phyloP scores from a whole-genome alignment of 148 eudicot genomes.

The Linanthus parryae region DNA sequence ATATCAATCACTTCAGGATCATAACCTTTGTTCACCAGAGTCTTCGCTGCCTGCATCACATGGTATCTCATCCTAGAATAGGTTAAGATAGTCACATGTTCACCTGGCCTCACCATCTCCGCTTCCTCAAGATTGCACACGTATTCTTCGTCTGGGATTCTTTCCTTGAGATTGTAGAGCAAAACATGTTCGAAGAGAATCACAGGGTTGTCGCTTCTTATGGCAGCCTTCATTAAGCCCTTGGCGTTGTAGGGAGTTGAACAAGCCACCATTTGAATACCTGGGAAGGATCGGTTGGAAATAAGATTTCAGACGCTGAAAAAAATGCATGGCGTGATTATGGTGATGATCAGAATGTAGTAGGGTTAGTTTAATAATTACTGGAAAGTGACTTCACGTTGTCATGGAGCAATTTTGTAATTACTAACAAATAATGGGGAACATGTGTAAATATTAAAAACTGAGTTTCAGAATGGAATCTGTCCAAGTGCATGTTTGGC shows the following conservation, averaged over 20 bases:
- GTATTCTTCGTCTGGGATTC: conserved; percentile 81
- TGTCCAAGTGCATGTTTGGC: too few species aligned
- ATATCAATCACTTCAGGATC: conserved; percentile 90
- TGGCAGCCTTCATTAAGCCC: conserved; percentile 92
- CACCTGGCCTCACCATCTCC: conserved; percentile 92
- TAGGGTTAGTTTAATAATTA: too few species aligned
- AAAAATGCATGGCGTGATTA: too few species aligned
- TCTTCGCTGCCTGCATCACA: conserved; percentile 86
- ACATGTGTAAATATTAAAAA: too few species aligned
- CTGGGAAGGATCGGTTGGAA: conserved; percentile 82
- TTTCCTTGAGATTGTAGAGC: conserved; percentile 81
- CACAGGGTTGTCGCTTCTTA: conserved; percentile 79
- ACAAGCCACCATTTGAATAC: conserved; percentile 78
- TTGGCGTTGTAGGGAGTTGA: conserved; percentile 88
- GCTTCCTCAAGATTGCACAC: conserved; percentile 69
- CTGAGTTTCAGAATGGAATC: too few species aligned
- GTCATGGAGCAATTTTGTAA: too few species aligned
- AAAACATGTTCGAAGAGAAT: conserved; percentile 85
- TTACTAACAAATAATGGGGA: too few species aligned
- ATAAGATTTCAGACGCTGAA: conserved; percentile 80
- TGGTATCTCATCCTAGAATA: conserved; percentile 95
- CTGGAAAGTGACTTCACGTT: too few species aligned
- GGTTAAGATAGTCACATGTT: conserved; percentile 69
- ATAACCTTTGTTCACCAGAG: conserved; percentile 76
- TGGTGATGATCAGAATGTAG: too few species aligned